Evolutionary conservation across 2,329 filamentous ascomycete species (phyloP), one percentile per base, ranked within the genome.

Genomic region (Colletotrichum caudatum): DNA sequence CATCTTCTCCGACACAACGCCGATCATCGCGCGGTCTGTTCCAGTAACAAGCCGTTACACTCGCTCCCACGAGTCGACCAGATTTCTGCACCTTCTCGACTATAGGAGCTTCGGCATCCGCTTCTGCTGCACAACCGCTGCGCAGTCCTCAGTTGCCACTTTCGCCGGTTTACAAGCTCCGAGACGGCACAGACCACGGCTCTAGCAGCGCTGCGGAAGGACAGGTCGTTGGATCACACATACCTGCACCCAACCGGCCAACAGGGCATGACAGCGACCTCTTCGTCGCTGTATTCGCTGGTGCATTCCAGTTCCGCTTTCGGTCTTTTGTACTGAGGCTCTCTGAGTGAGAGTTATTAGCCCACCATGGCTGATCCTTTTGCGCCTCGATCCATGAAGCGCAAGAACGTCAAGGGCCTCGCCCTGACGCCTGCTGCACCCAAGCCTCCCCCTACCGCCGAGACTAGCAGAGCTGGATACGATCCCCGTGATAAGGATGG

Each of bases 331-430:
- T 33, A 53, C 51, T 44, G 41, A n/a, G 20, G 64, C 20, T 54
- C 5, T 50, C 18, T 26, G 7, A 69, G 39, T 46, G 59, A 64
- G 39, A 60, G 23, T 20, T 37, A 14, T 2, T 33, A 56, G 51
- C 50, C 76, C 80, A 81, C 75, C 80, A 92, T 92, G 90, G 87
- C 87, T 77, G 89, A 91, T 78, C 79, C 83, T 44, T 91, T 91
- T 76, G 88, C 88, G 74, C 88, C 88, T 83, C 89, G 89, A 83
- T 97, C 96, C 73, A 93, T 99, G 91, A 98, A 98, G 91, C 92
- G 95, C 87, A 98, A 98, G 90, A 99, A 99, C 81, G 93, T 97
- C 82, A 98, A 98, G 85, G 95, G 95, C 48, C 91, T 99, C 62
- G 95, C 94, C 76, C 87, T 99, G 79, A 95, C 90, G 78, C 91